Percentiles rank a stretch among this genome's conserved stretches.
phyloP scores from a whole-genome alignment of 2,329 filamentous ascomycete species.

The Bimuria novae-zelandiae region DNA sequence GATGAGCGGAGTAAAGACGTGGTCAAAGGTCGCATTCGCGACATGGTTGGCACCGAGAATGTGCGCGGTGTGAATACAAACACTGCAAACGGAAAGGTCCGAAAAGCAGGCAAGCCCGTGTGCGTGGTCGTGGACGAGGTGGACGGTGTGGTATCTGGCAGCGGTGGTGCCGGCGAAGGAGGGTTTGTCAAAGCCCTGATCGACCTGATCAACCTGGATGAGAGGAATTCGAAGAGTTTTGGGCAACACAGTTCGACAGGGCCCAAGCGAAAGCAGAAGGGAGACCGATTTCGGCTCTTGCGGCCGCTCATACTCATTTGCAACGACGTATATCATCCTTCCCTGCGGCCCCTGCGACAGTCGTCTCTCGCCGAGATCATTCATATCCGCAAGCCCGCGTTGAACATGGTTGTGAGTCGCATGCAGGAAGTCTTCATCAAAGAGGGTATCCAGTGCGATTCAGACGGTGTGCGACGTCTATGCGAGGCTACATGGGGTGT shows the following conservation, averaged over 20 bases:
- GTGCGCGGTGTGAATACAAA: constrained; percentile 73
- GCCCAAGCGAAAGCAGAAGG: constrained; percentile 68
- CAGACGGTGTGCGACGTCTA: constrained; percentile 82
- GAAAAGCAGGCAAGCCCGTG: constrained; percentile 80
- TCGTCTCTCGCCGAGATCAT: constrained; percentile 86
- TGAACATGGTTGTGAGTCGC: constrained; percentile 82
- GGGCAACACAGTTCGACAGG: constrained; percentile 40
- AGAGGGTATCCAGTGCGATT: constrained; percentile 86
- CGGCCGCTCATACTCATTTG: constrained; percentile 92
- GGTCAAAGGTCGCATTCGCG: constrained; percentile 87
- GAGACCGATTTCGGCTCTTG: constrained; percentile 84
- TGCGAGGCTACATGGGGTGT: constrained; percentile 86
- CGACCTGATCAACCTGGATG: constrained; percentile 83
- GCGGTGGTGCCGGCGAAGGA: constrained; percentile 75
- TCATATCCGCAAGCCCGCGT: constrained; percentile 83
- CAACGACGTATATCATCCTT: constrained; percentile 94
- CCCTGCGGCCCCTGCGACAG: constrained; percentile 82
- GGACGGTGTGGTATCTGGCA: constrained; percentile 86
- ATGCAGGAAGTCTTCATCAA: constrained; percentile 84
- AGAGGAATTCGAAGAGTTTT: constrained; percentile 68
- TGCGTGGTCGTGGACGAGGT: constrained; percentile 97
- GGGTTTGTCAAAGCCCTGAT: constrained; percentile 95
- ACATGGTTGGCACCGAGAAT: constrained; percentile 91
- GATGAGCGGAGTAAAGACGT: constrained; percentile 90
- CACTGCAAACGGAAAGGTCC: constrained; percentile 58